These are phyloP conservation scores for Striga hermonthica DNA, from an alignment of 305 asterid species.

Conservation along the genomic window DNA sequence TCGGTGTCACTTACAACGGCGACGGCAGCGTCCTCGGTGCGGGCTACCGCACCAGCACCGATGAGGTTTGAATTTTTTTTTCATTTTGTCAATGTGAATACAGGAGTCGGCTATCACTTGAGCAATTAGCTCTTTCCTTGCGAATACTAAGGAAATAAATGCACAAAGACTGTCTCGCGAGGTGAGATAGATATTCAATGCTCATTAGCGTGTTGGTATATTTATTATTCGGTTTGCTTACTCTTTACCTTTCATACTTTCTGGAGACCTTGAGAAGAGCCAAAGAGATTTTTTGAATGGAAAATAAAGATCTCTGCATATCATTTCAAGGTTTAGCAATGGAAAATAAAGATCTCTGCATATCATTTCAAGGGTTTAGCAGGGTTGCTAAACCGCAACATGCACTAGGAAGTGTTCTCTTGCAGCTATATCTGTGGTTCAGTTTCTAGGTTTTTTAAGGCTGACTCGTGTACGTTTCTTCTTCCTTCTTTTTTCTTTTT, in stretches of 20 bases:
- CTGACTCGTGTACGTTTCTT: neutral
- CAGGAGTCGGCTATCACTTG: slow-evolving; percentile 92
- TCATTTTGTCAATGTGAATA: no score
- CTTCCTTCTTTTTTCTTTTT: slow-evolving; percentile 24
- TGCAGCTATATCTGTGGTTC: neutral
- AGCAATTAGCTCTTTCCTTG: slow-evolving; percentile 86
- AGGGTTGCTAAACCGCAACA: slow-evolving; percentile 79
- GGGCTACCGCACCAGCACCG: no score
- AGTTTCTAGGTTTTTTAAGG: neutral
- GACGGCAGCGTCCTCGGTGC: no score
- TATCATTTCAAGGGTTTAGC: no score
- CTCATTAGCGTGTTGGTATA: neutral
- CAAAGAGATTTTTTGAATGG: slow-evolving; percentile 78
- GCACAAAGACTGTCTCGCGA: slow-evolving; percentile 93
- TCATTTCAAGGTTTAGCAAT: slow-evolving; percentile 81
- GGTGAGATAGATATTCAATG: slow-evolving; percentile 42
- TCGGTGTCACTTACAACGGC: no score
- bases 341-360: no score
- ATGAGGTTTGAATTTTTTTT: no score
- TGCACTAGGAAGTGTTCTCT: slow-evolving; percentile 38
- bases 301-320: slow-evolving; percentile 77
- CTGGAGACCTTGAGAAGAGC: slow-evolving; percentile 86
- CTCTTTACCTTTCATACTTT: slow-evolving; percentile 8
- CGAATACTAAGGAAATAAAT: slow-evolving; percentile 83
- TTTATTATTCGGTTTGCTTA: slow-evolving; percentile 4